Percentiles rank a stretch among this genome's conserved stretches.
phyloP scores from a whole-genome alignment of 2,329 filamentous ascomycete genomes.

The Bisporella sp. region DNA sequence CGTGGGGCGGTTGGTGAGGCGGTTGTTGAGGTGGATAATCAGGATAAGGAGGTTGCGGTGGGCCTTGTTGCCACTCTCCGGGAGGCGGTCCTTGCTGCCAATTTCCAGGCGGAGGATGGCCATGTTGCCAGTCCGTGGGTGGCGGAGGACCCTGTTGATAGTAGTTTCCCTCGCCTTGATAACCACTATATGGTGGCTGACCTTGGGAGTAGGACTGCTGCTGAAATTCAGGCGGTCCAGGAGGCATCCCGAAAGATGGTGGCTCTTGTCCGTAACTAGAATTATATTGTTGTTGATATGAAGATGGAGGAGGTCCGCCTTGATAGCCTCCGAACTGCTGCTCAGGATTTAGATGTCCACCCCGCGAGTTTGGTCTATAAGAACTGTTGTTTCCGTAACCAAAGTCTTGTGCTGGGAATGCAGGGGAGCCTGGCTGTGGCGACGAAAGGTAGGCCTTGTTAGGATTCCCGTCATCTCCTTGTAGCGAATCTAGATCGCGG shows the following conservation, averaged over 20 bases:
- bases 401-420: constrained; percentile 12
- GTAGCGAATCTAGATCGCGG: constrained; percentile 50
- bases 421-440: constrained; percentile 18
- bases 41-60: constrained; percentile 1
- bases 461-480: constrained; percentile 38
- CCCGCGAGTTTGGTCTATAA: constrained; percentile 14
- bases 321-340: constrained; percentile 14
- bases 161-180: not conserved
- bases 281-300: constrained; percentile 11
- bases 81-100: constrained; percentile 8
- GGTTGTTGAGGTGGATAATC: constrained; percentile 14
- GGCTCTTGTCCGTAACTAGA: constrained; percentile 4
- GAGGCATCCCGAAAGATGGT: constrained; percentile 9
- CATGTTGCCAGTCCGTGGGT: not conserved
- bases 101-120: not conserved
- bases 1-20: no score
- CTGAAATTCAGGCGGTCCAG: constrained; percentile 1
- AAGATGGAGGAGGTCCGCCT: constrained; percentile 8
- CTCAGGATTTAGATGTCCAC: constrained; percentile 18
- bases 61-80: not conserved
- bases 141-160: constrained; percentile 1
- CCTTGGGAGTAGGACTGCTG: constrained; percentile 7
- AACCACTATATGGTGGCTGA: constrained; percentile 9
- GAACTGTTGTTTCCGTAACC: constrained; percentile 17
- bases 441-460: constrained; percentile 12